phyloP scores from a whole-genome alignment of 805 yeast species.

The Vanderwaltozyma verrucispora region DNA sequence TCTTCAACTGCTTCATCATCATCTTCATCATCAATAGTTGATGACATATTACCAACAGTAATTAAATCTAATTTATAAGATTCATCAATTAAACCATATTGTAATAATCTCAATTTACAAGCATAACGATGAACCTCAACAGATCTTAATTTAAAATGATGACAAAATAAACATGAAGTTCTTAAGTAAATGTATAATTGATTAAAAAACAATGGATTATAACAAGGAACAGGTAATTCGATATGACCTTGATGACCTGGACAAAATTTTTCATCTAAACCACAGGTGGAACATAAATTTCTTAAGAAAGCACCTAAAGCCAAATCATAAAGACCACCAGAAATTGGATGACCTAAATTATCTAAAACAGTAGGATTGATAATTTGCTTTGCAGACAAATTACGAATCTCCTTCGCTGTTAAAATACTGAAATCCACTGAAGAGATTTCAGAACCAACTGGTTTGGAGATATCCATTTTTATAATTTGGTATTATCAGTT shows the following conservation, averaged over 20 bases:
- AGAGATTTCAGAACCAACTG: conserved; percentile 88
- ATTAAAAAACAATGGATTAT: conserved; percentile 88
- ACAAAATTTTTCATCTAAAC: conserved; percentile 85
- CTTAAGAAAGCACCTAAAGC: conserved; percentile 90
- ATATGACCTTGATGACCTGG: conserved; percentile 99
- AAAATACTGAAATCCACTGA: conserved; percentile 89
- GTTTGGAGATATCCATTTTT: conserved; percentile 88
- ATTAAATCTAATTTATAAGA: conserved; percentile 62
- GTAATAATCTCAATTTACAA: conserved; percentile 72
- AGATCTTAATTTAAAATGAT: conserved; percentile 61
- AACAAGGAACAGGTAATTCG: conserved; percentile 90
- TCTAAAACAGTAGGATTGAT: conserved; percentile 95
- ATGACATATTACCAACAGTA: conserved; percentile 25
- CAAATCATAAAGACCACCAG: conserved; percentile 88
- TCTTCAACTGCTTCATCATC: conserved; percentile 37
- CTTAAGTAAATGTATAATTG: conserved; percentile 81
- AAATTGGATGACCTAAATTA: conserved; percentile 89
- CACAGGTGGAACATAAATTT: conserved; percentile 91
- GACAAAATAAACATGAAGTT: conserved; percentile 83
- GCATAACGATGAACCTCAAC: conserved; percentile 64
- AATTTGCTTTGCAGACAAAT: conserved; percentile 87
- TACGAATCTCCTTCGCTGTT: conserved; percentile 70
- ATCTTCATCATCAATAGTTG: conserved; percentile 34
- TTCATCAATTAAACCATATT: conserved; percentile 81
- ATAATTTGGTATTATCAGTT: no score